These are phyloP conservation scores for Pseudonitzschia multistriata DNA, from an alignment of 108 stramenopile genomes.

Conservation along the genomic window DNA sequence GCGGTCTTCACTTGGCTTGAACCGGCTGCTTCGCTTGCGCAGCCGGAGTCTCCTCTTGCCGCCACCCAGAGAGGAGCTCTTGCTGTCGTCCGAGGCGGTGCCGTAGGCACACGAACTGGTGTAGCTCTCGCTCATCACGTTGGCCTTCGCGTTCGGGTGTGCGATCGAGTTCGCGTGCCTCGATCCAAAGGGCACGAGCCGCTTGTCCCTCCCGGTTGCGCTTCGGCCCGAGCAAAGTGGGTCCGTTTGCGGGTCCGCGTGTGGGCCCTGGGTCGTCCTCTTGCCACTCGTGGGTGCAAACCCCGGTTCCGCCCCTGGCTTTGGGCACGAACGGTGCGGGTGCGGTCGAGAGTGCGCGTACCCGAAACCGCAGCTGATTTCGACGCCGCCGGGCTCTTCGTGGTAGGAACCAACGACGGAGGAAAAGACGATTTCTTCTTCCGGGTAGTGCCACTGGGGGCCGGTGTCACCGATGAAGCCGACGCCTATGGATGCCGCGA, in stretches of 20 bases:
- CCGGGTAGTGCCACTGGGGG: neutral
- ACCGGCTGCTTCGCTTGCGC: neutral
- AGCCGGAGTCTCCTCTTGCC: neutral
- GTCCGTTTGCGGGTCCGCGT: too few species aligned
- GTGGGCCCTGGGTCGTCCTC: too few species aligned
- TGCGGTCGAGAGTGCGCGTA: neutral
- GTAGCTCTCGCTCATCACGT: too few species aligned
- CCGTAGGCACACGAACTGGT: neutral
- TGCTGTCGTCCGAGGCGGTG: neutral
- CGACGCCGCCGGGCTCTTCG: too few species aligned
- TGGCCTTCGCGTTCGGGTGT: too few species aligned
- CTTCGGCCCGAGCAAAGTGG: too few species aligned
- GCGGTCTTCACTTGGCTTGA: neutral
- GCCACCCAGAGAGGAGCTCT: neutral
- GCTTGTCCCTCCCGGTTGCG: too few species aligned
- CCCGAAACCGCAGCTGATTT: neutral
- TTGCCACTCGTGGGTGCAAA: too few species aligned
- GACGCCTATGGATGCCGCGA: neutral
- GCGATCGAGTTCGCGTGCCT: too few species aligned
- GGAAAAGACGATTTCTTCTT: neutral
- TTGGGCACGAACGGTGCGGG: neutral
- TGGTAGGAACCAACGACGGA: neutral
- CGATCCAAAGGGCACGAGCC: too few species aligned
- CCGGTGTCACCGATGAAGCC: neutral
- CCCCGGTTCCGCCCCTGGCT: too few species aligned